Conservation (phyloP, 2,329 filamentous ascomycete genomes). For the Phialophora verrucosa region DNA sequence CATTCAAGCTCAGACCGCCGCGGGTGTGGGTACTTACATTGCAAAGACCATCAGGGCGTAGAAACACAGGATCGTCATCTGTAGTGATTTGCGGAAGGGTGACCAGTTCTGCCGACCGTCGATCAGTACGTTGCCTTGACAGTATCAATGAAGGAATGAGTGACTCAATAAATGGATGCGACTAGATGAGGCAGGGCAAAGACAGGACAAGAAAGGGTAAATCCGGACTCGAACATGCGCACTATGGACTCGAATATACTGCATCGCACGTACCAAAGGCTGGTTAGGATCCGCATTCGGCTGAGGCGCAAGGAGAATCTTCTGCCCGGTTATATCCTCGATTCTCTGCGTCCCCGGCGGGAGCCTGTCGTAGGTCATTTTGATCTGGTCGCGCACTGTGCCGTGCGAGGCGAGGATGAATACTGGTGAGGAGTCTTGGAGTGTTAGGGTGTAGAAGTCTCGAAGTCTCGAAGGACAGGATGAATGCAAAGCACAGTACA, state of each 20-base stretch:
- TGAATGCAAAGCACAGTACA: neutral
- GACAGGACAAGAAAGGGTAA: neutral
- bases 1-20: neutral
- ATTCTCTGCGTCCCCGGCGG: slow-evolving; percentile 36
- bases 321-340: slow-evolving; percentile 27
- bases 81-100: slow-evolving; percentile 40
- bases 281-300: slow-evolving; percentile 42
- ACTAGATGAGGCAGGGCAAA: neutral
- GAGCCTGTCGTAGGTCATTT: slow-evolving; percentile 30
- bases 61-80: slow-evolving; percentile 41
- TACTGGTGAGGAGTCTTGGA: neutral
- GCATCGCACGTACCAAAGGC: slow-evolving; percentile 34
- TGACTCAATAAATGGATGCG: too few relatives aligned
- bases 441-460: too few relatives aligned
- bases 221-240: neutral
- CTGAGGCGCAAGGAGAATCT: slow-evolving; percentile 39
- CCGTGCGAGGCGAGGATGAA: neutral
- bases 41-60: slow-evolving; percentile 43
- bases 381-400: neutral
- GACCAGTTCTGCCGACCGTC: slow-evolving; percentile 18
- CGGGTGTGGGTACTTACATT: slow-evolving; percentile 31
- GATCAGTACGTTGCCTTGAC: neutral
- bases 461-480: neutral
- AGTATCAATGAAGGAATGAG: neutral
- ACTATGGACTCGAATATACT: neutral